Evolutionary conservation across 345 rosid species (phyloP), one percentile per base, ranked within the genome.

Genomic region (Sisymbrium altissimum): DNA sequence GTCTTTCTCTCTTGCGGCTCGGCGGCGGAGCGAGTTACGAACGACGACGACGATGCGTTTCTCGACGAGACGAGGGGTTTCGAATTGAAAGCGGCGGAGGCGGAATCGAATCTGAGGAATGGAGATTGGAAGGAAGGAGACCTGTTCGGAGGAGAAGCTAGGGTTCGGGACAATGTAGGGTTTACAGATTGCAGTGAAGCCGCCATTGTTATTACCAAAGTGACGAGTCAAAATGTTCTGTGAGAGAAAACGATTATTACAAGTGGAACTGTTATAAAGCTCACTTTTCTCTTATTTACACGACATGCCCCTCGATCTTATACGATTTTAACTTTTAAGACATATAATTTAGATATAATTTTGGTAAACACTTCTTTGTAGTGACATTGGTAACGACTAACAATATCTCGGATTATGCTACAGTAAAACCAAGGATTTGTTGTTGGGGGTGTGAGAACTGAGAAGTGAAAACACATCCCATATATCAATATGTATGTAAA

Each of bases 101-200:
- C 3, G 30, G 67, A 40, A 44, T 66, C 32, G 64, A 83, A 54
- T 36, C 72, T 75, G 61, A 81, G 74, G 2, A 55, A 49, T 48
- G 66, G 23, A 9, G 71, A 65, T 46, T 19, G 68, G 65, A 74
- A 32, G 39, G 55, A 41, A 48, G 48, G 63, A 12, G 66, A 59
- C 0, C 12, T 67, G 68, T 9, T 50, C 17, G 77, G 73, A 36
- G 67, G 45, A 58, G 25, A 23, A 23, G 48, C 13, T 74, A 70
- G 33, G 78, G 43, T 40, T 77, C 67, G 76, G 39, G 80, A 50
- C 60, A 76, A 39, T 43, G 73, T 61, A 56, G 84, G 63, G 64
- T 68, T 80, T 25, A 17, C 61, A 2, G 74, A 65, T 61, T 46
- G 80, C 7, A 77, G 29, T 52, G 84, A 53, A 56, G 84, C 75